Conservation (phyloP, 805 yeast genomes). For the Ogataea degrootiae region DNA sequence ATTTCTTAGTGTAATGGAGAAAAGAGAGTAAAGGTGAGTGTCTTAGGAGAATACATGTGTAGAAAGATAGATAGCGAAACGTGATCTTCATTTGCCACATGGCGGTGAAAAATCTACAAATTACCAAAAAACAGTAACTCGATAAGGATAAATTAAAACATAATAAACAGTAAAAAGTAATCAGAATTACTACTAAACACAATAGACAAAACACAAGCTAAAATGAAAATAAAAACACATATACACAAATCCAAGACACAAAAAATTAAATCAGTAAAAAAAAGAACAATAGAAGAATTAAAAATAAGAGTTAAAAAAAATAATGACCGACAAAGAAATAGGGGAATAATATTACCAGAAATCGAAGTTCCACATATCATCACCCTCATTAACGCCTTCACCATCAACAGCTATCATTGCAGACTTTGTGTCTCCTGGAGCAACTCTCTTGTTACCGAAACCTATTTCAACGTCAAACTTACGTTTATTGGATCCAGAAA, state of each 20-base stretch:
- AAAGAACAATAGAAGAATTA: neutral
- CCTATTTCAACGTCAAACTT: neutral
- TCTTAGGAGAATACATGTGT: no score
- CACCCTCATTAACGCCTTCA: neutral
- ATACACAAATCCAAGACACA: neutral
- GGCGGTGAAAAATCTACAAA: no score
- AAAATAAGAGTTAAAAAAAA: neutral
- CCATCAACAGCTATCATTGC: neutral
- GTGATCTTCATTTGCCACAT: no score
- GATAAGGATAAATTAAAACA: neutral
- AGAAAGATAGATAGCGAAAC: no score
- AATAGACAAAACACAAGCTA: neutral
- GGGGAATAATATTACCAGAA: neutral
- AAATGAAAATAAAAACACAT: neutral
- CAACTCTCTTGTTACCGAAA: neutral
- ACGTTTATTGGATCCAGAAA: slow-evolving; percentile 5
- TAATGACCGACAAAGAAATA: neutral
- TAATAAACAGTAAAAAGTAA: neutral
- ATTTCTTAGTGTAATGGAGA: no score
- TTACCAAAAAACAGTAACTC: neutral
- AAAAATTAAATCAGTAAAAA: neutral
- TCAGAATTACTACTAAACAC: neutral
- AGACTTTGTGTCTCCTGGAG: no score
- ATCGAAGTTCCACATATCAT: slow-evolving; percentile 2
- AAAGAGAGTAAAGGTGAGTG: no score